Percentiles rank a stretch among this genome's conserved stretches.
Conservation (phyloP, 148 eudicot genomes). For the Rhododendron mucronatum region DNA sequence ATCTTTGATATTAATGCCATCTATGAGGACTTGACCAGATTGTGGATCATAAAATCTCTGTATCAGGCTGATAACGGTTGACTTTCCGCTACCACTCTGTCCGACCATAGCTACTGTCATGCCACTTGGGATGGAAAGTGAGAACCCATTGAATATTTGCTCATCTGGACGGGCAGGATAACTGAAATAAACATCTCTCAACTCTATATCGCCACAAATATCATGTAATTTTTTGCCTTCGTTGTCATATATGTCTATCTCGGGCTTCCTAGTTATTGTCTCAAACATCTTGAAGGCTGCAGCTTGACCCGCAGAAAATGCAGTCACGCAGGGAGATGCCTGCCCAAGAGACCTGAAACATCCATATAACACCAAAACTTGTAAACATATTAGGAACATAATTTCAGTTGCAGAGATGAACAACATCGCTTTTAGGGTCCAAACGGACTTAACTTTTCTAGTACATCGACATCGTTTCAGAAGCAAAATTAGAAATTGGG, state of each 20-base stretch:
- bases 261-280: slow-evolving; percentile 47
- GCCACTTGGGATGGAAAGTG: slow-evolving; percentile 48
- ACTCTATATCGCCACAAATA: slow-evolving; percentile 48
- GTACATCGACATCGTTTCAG: background rate
- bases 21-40: slow-evolving; percentile 51
- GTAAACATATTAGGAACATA: background rate
- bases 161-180: slow-evolving; percentile 61
- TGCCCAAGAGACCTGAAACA: slow-evolving; percentile 53
- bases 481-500: background rate
- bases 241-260: slow-evolving; percentile 42
- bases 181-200: slow-evolving; percentile 46
- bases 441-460: background rate
- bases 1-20: slow-evolving; percentile 47
- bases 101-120: slow-evolving; percentile 59
- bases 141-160: slow-evolving; percentile 48
- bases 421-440: background rate
- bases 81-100: slow-evolving; percentile 68
- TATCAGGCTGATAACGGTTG: slow-evolving; percentile 54
- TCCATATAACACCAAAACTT: background rate
- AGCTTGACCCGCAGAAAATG: slow-evolving; percentile 59
- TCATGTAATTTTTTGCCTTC: slow-evolving; percentile 39
- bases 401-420: background rate
- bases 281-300: slow-evolving; percentile 66
- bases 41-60: slow-evolving; percentile 67
- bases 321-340: slow-evolving; percentile 51